phyloP scores from a whole-genome alignment of 805 yeast species.

The Saccharomyces cerevisiae region DNA sequence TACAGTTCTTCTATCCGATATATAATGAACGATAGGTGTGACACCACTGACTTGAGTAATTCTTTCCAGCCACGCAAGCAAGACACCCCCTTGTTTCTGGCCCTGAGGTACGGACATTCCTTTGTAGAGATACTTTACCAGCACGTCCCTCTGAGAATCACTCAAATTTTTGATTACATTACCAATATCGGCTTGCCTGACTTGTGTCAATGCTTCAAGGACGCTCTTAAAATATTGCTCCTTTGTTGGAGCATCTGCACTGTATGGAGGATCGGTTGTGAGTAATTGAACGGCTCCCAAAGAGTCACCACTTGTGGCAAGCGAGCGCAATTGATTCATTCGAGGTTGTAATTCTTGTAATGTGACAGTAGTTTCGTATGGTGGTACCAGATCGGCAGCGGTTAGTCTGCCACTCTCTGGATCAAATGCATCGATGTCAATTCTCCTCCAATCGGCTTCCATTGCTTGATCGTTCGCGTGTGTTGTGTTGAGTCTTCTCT shows the following conservation, averaged over 20 bases:
- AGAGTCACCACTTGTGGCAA: constrained; percentile 65
- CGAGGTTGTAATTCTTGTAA: constrained; percentile 47
- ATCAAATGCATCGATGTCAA: constrained; percentile 86
- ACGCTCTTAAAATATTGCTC: constrained; percentile 45
- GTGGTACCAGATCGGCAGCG: constrained; percentile 53
- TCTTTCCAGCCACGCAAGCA: constrained; percentile 89
- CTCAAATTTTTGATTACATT: constrained; percentile 50
- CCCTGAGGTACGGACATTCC: constrained; percentile 75
- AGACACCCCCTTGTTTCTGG: constrained; percentile 75
- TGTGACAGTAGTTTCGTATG: constrained; percentile 42
- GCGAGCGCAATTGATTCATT: constrained; percentile 50
- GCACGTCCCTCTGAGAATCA: constrained; percentile 60
- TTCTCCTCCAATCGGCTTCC: constrained; percentile 73
- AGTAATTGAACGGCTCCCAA: constrained; percentile 55
- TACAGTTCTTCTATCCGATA: constrained; percentile 78
- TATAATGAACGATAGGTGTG: constrained; percentile 79
- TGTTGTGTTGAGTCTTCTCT: not conserved
- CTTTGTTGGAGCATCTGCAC: constrained; percentile 48
- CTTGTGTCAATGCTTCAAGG: constrained; percentile 61
- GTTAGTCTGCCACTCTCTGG: constrained; percentile 63
- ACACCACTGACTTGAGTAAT: constrained; percentile 76
- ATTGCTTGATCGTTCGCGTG: not conserved
- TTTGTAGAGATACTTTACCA: constrained; percentile 77
- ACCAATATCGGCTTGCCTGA: constrained; percentile 59
- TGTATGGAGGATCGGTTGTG: constrained; percentile 74